Evolutionary conservation across 2,329 filamentous ascomycete species (phyloP).

Genomic region (Dothiorella sarmentorum): DNA sequence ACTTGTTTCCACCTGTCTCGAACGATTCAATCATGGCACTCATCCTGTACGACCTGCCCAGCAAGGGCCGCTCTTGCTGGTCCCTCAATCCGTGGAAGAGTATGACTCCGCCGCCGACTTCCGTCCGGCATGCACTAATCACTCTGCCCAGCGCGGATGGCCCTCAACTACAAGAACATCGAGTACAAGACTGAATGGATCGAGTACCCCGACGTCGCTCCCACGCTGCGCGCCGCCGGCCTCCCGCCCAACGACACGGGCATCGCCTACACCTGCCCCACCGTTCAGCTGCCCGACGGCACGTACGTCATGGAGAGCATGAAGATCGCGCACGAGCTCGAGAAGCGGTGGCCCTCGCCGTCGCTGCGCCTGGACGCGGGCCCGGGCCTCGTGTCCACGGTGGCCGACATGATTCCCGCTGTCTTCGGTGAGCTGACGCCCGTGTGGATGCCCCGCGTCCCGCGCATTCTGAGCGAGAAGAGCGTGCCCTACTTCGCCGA

Average conservation of each 20-base stretch:
- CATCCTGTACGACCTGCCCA: conserved; percentile 62
- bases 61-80: conserved; percentile 53
- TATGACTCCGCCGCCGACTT: conserved; percentile 29
- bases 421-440: conserved; percentile 22
- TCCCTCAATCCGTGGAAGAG: conserved; percentile 71
- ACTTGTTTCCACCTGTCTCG: not conserved
- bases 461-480: conserved; percentile 49
- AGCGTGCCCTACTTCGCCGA: conserved; percentile 50
- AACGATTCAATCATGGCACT: conserved; percentile 27
- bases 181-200: conserved; percentile 68
- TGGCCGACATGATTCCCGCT: conserved; percentile 35
- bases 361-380: conserved; percentile 53
- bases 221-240: conserved; percentile 50
- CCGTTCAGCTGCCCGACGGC: conserved; percentile 54
- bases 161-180: conserved; percentile 65
- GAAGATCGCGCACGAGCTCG: conserved; percentile 57
- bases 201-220: conserved; percentile 63
- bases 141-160: conserved; percentile 53
- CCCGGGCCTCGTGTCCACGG: conserved; percentile 33
- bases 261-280: conserved; percentile 48
- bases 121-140: not conserved
- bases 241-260: conserved; percentile 45
- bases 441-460: conserved; percentile 45
- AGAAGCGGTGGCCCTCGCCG: conserved; percentile 57
- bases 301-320: conserved; percentile 62